Evolutionary conservation across 2,329 filamentous ascomycete genomes (phyloP).

Genomic region (Fusarium sp.): DNA sequence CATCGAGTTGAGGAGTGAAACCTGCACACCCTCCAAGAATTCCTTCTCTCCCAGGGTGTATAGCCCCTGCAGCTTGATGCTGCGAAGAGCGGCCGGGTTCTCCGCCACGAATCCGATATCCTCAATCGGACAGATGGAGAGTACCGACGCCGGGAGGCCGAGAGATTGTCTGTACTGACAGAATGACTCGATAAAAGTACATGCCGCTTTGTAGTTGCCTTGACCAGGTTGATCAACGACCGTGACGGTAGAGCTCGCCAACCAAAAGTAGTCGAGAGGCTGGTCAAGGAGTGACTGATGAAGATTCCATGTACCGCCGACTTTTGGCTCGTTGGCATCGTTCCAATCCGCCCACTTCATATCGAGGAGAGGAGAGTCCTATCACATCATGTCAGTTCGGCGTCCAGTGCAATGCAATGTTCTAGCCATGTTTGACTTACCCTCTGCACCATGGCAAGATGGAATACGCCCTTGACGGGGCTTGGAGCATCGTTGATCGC

Average conservation of each 20-base stretch:
- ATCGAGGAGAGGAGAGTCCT: conserved; percentile 46
- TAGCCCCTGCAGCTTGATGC: not conserved
- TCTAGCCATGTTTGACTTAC: conserved; percentile 2
- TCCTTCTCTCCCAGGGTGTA: conserved; percentile 2
- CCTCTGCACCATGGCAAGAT: conserved; percentile 44
- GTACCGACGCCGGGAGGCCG: conserved; percentile 9
- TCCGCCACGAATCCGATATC: conserved; percentile 24
- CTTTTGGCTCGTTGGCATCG: conserved; percentile 46
- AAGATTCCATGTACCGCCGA: conserved; percentile 45
- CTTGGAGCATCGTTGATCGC: conserved; percentile 10
- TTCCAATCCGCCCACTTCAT: conserved; percentile 42
- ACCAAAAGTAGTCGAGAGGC: conserved; percentile 50
- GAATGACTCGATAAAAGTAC: conserved; percentile 23
- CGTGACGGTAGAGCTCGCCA: conserved; percentile 10
- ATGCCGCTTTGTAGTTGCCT: conserved; percentile 19
- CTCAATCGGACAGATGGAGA: conserved; percentile 14
- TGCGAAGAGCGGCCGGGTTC: conserved; percentile 2
- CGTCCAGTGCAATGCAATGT: not conserved
- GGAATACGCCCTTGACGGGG: conserved; percentile 42
- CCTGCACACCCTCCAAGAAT: conserved; percentile 15
- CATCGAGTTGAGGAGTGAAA: not conserved
- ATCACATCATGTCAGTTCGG: not conserved
- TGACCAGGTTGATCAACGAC: conserved; percentile 17
- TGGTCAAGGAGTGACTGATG: conserved; percentile 29
- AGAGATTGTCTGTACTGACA: conserved; percentile 13